Evolutionary conservation across 495 filamentous ascomycete species (phyloP), one percentile per base, ranked within the genome.

Genomic region (Penicillium waksmanii): DNA sequence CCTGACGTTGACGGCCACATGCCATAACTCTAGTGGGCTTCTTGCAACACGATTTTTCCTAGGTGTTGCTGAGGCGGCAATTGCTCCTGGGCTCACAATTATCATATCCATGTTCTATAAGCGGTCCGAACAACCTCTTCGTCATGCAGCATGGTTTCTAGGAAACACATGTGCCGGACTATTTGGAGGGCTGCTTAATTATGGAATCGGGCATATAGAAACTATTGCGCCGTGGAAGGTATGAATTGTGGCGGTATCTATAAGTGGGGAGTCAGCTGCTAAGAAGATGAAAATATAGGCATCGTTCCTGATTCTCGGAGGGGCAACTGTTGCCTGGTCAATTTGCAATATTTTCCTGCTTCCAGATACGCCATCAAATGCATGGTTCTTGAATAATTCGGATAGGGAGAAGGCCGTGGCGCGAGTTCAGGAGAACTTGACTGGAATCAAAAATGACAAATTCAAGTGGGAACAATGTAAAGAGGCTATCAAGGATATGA

Each of bases 391-490:
- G 36, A 38, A 38, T n/a, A 38, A 1, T n/a, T 38, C 36, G 5
- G 36, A 38, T 38, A 17, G 42, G n/a, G 17, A 46, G 10, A 46
- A 46, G 17, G 51, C 51, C 1, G n/a, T 55, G 2, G 44, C 36
- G 10, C 17, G 57, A 21, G 27, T 59, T 11, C 33, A 43, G 19
- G 52, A 50, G 9, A 60, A 60, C 12, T 7, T 31, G 49, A 49
- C 57, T 0, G 57, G 57, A 19, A 38, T 33, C 42, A 73, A 80
- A 35, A 84, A 79, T 51, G 81, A 82, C 54, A 66, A 73, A 15
- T 81, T 83, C 58, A 78, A 84, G 36, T 73, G 62, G 58, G 64
- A 71, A 5, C 84, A 87, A 53, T 72, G 77, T 35, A 62, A 59
- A 27, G 81, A 84, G 53, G 75, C 78, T 7, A 62, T 83, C 7